Evolutionary conservation across 2,329 filamentous ascomycete genomes (phyloP).

Genomic region (Lachnellula subtilissima): DNA sequence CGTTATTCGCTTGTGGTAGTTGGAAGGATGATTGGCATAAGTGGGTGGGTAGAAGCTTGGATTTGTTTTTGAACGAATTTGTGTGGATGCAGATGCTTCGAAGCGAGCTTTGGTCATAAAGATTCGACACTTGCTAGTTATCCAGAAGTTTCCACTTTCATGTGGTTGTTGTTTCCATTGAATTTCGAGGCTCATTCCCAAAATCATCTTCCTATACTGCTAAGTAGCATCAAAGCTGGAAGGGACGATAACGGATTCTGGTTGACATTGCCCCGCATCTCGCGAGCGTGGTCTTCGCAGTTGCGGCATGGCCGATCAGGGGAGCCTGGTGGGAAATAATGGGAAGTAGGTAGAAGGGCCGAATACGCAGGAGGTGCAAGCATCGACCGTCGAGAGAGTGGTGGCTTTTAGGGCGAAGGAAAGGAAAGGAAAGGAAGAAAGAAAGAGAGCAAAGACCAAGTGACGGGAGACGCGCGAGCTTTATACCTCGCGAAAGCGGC

Average conservation of each 20-base stretch:
- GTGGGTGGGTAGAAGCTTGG: too few species aligned
- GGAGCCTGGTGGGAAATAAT: conserved; percentile 9
- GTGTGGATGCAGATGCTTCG: too few species aligned
- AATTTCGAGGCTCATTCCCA: too few species aligned
- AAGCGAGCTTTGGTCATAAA: too few species aligned
- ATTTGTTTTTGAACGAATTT: too few species aligned
- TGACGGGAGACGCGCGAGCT: conserved; percentile 6
- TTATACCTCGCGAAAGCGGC: conserved; percentile 16
- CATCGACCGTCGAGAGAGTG: conserved; percentile 2
- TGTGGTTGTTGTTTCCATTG: too few species aligned
- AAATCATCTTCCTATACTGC: too few species aligned
- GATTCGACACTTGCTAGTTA: too few species aligned
- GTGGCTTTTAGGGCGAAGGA: conserved; percentile 5
- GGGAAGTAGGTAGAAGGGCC: conserved; percentile 16
- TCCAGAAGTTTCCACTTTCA: too few species aligned
- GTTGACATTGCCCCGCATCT: conserved; percentile 16
- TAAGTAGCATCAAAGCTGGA: too few species aligned
- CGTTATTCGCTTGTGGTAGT: too few species aligned
- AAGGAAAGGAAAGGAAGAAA: neutral
- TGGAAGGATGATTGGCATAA: too few species aligned
- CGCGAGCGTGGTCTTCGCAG: conserved; percentile 14
- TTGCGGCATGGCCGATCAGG: conserved; percentile 16
- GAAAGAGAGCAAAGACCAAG: neutral
- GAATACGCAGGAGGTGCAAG: conserved; percentile 15
- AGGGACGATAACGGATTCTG: conserved; percentile 3